A percentile compares a stretch with the other conserved stretches of the same genome.
These are phyloP conservation scores for Verticillium klebahnii DNA, from an alignment of 2,329 filamentous ascomycete genomes.

Conservation along the genomic window DNA sequence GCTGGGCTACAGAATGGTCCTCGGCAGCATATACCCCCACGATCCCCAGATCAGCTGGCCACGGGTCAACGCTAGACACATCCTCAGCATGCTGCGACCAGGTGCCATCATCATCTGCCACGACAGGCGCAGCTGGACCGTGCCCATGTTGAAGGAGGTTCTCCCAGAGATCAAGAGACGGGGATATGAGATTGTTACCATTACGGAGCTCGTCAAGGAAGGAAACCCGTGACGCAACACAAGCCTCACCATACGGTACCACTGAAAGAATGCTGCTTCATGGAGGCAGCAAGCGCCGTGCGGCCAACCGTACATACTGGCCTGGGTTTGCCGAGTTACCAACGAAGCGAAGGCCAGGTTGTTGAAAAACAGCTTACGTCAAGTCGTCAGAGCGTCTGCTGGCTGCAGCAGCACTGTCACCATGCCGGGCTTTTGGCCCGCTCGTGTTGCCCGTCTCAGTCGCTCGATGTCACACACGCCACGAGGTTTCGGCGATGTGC, in stretches of 20 bases:
- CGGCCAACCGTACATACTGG: neutral
- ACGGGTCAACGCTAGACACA: slow-evolving; percentile 68
- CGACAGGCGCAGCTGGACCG: slow-evolving; percentile 78
- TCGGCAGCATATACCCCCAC: slow-evolving; percentile 85
- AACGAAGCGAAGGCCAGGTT: neutral
- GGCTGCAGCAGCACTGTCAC: neutral
- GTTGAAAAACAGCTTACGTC: neutral
- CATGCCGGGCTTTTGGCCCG: neutral
- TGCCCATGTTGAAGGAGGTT: slow-evolving; percentile 69
- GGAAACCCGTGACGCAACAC: slow-evolving; percentile 4
- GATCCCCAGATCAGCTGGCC: slow-evolving; percentile 77
- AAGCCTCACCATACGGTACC: neutral
- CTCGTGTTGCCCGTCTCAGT: neutral
- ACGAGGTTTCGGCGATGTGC: neutral
- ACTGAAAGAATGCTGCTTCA: neutral
- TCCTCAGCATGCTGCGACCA: slow-evolving; percentile 72
- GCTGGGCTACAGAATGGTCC: slow-evolving; percentile 67
- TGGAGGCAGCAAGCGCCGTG: neutral
- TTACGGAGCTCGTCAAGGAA: slow-evolving; percentile 59
- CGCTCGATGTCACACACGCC: neutral
- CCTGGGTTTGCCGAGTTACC: neutral
- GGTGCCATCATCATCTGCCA: slow-evolving; percentile 84
- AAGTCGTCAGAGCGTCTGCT: neutral
- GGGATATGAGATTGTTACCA: slow-evolving; percentile 68
- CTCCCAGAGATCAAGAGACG: slow-evolving; percentile 64